These are phyloP conservation scores for Proliferodiscus dingleyae DNA, from an alignment of 2,329 filamentous ascomycete species.

Conservation along the genomic window DNA sequence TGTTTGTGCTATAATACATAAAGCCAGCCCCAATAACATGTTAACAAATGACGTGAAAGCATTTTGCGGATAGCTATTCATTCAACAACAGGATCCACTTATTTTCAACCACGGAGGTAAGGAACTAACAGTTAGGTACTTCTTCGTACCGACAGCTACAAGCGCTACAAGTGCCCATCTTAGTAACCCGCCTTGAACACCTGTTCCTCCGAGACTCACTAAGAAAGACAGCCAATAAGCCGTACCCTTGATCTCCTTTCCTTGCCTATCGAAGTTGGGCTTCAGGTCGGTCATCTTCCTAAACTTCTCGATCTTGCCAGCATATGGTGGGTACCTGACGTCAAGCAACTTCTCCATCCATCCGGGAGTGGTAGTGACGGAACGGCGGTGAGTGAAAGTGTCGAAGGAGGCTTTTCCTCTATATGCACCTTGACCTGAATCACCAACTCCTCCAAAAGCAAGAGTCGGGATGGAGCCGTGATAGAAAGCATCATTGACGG, in stretches of 20 bases:
- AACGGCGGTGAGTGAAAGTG: conserved; percentile 56
- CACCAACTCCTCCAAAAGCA: conserved; percentile 78
- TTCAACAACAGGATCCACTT: neutral
- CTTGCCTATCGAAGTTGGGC: conserved; percentile 60
- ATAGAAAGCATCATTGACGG: conserved; percentile 63
- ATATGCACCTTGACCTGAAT: conserved; percentile 72
- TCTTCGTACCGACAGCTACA: conserved; percentile 19
- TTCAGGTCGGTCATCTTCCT: conserved; percentile 39
- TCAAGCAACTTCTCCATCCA: conserved; percentile 66
- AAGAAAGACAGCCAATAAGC: conserved; percentile 51
- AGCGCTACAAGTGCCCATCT: conserved; percentile 46
- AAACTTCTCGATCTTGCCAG: conserved; percentile 39
- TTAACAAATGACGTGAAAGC: neutral
- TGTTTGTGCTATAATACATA: no score
- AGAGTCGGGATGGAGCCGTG: conserved; percentile 67
- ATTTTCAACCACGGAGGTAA: conserved; percentile 20
- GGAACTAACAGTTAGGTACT: neutral
- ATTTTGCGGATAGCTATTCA: no score
- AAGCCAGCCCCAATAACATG: neutral
- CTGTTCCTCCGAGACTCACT: conserved; percentile 46
- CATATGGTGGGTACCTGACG: conserved; percentile 64
- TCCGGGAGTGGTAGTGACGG: conserved; percentile 54
- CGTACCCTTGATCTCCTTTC: conserved; percentile 46
- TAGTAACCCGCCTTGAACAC: conserved; percentile 45
- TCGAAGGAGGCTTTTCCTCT: conserved; percentile 72